Percentiles rank a stretch among this genome's conserved stretches.
Evolutionary conservation across 345 rosid species (phyloP).

Genomic region (Syzygium oleosum): DNA sequence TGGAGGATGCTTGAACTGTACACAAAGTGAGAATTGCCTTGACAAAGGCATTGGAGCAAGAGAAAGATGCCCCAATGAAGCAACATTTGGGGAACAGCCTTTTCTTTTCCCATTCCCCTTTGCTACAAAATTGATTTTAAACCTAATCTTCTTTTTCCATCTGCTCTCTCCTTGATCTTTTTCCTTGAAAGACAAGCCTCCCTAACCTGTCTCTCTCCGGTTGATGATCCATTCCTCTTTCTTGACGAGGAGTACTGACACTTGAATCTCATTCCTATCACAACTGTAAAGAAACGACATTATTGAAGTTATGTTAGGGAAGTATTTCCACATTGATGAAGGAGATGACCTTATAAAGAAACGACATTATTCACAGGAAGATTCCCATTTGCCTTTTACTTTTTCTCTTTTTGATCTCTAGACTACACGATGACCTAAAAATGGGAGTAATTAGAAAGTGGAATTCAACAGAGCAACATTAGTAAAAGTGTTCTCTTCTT

Average conservation of each 20-base stretch:
- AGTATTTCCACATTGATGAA: not conserved
- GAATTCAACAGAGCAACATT: not conserved
- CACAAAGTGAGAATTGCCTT: conserved; percentile 10
- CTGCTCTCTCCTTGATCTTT: not conserved
- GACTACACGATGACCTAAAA: not conserved
- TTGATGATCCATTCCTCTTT: not conserved
- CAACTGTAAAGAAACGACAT: not conserved
- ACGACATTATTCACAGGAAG: not conserved
- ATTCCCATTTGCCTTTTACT: not conserved
- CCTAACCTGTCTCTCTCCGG: not conserved
- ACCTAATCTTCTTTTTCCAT: not conserved
- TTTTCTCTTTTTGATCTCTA: not conserved
- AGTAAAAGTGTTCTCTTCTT: not conserved
- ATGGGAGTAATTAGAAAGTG: not conserved
- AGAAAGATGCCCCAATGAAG: conserved; percentile 16
- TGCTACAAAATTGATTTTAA: not conserved
- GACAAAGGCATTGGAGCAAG: conserved; percentile 13
- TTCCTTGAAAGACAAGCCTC: not conserved
- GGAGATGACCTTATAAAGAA: not conserved
- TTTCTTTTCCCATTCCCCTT: conserved; percentile 6
- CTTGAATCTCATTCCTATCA: not conserved
- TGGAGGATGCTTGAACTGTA: conserved; percentile 8
- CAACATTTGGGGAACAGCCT: conserved; percentile 18
- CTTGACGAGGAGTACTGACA: conserved; percentile 9
- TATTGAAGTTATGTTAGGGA: not conserved